These are phyloP conservation scores for Moesziomyces sp. DNA, from an alignment of 1,284 basidiomycete species.

Conservation along the genomic window DNA sequence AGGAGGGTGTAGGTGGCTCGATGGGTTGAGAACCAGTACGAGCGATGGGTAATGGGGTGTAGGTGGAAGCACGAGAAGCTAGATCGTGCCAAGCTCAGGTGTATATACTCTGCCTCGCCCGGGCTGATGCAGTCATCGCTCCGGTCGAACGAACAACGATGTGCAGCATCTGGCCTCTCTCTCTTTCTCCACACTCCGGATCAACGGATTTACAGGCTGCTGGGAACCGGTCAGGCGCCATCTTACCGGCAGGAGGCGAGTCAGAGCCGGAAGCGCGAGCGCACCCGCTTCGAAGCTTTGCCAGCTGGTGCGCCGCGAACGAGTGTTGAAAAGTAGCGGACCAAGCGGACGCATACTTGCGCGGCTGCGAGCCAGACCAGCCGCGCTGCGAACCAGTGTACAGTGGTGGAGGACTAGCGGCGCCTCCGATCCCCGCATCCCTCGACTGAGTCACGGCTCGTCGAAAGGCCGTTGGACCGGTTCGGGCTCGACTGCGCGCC, in stretches of 20 bases:
- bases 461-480: constrained; percentile 12
- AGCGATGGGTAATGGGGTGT: too few species aligned
- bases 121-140: too few species aligned
- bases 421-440: constrained; percentile 37
- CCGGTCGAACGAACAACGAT: too few species aligned
- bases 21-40: too few species aligned
- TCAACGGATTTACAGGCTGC: constrained; percentile 2
- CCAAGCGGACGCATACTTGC: constrained; percentile 18
- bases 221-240: constrained; percentile 1
- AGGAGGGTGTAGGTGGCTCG: too few species aligned
- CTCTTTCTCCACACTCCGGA: too few species aligned
- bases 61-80: too few species aligned
- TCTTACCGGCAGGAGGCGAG: constrained; percentile 3
- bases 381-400: not conserved
- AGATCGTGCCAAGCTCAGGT: too few species aligned
- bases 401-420: not conserved
- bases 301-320: not conserved
- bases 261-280: constrained; percentile 12
- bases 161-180: too few species aligned
- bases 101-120: too few species aligned
- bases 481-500: not conserved
- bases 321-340: constrained; percentile 37
- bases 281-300: constrained; percentile 5
- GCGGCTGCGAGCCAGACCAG: too few species aligned
- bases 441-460: constrained; percentile 5